These are phyloP conservation scores for Diversispora epigaea DNA, from an alignment of 192 early-diverging fungal species.

Conservation along the genomic window DNA sequence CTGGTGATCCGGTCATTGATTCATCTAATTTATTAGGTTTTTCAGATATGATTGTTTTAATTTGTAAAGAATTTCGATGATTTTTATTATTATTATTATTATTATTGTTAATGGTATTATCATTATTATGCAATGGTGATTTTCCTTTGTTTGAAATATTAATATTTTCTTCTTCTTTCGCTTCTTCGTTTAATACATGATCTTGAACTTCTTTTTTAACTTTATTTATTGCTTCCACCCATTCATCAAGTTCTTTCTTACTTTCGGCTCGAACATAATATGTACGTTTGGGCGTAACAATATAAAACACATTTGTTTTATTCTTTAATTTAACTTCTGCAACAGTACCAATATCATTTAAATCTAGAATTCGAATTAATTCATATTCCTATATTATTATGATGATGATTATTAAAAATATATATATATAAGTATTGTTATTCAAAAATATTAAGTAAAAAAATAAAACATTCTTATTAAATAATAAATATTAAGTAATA, in stretches of 20 bases:
- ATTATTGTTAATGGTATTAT: not conserved
- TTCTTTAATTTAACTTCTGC: constrained; percentile 70
- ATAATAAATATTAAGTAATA: constrained; percentile 29
- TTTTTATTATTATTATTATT: too few relatives aligned
- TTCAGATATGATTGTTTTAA: too few relatives aligned
- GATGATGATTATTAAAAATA: too few relatives aligned
- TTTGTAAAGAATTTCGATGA: too few relatives aligned
- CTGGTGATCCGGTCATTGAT: too few relatives aligned
- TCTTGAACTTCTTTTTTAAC: constrained; percentile 38
- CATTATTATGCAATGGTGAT: too few relatives aligned
- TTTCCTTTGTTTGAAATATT: too few relatives aligned
- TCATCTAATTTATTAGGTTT: too few relatives aligned
- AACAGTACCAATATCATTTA: constrained; percentile 68
- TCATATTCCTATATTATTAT: constrained; percentile 66
- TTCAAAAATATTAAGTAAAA: not conserved
- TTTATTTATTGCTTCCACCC: constrained; percentile 54
- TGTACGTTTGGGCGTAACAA: constrained; percentile 71
- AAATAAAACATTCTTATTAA: not conserved
- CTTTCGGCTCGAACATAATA: constrained; percentile 67
- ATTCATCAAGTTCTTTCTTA: constrained; percentile 62
- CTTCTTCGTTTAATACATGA: not conserved
- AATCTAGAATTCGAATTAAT: constrained; percentile 68
- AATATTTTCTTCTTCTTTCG: not conserved
- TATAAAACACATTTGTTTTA: constrained; percentile 68
- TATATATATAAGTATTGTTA: too few relatives aligned